Evolutionary conservation across 305 asterid species (phyloP).

Genomic region (Stenogyne calaminthoides): DNA sequence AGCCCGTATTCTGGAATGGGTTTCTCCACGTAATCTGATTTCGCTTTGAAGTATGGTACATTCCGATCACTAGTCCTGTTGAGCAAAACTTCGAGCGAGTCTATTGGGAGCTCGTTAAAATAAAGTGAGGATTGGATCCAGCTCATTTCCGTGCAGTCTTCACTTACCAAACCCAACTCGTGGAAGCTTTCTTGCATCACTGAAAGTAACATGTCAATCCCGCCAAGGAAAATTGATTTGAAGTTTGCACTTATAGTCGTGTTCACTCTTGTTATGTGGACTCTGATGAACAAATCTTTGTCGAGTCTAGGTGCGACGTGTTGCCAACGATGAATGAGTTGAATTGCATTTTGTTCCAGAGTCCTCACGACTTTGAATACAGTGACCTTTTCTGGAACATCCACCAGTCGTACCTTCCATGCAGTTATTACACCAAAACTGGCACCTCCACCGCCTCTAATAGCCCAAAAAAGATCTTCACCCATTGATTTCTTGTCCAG

Average conservation of each 20-base stretch:
- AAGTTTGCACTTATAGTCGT: too few relatives aligned
- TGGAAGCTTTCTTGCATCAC: too few relatives aligned
- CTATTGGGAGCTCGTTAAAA: not conserved
- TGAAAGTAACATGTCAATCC: too few relatives aligned
- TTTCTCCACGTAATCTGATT: not conserved
- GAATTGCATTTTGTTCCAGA: not conserved
- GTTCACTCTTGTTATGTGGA: too few relatives aligned
- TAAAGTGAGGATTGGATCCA: not conserved
- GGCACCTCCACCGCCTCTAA: not conserved
- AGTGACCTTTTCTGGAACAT: not conserved
- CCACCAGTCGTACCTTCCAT: not conserved
- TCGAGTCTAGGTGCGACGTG: not conserved
- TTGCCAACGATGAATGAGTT: not conserved
- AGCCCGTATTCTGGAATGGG: too few relatives aligned
- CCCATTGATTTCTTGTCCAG: too few relatives aligned
- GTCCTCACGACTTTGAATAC: not conserved
- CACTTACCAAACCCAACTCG: too few relatives aligned
- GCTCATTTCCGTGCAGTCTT: not conserved
- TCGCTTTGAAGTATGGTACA: not conserved
- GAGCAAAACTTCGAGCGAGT: not conserved
- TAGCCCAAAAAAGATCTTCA: not conserved
- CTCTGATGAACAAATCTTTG: too few relatives aligned
- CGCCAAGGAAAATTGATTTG: too few relatives aligned
- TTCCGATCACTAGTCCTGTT: not conserved
- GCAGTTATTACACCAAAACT: not conserved